Conservation (phyloP, 1,284 basidiomycete species). For the Ustilago shanxiensis region DNA sequence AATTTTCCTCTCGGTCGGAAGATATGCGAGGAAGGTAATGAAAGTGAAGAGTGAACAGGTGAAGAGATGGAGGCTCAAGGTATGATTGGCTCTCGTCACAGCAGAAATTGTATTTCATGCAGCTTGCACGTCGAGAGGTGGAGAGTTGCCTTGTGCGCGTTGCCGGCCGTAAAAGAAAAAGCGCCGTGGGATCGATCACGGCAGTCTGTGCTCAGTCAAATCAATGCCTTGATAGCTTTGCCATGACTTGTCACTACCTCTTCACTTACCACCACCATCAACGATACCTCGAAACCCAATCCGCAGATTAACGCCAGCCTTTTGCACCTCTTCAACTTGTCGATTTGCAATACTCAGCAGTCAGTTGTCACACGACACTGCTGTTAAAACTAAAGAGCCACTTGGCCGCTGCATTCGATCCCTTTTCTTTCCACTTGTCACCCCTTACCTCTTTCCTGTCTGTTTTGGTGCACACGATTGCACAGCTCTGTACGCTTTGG, state of each 20-base stretch:
- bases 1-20: slow-evolving; percentile 23
- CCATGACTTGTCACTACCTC: neutral
- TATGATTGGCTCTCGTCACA: slow-evolving; percentile 25
- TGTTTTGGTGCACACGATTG: slow-evolving; percentile 7
- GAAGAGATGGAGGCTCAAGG: slow-evolving; percentile 16
- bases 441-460: neutral
- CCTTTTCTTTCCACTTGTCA: neutral
- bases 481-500: slow-evolving; percentile 29
- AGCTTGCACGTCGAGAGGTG: slow-evolving; percentile 3
- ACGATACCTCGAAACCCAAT: neutral
- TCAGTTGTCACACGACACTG: neutral
- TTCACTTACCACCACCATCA: slow-evolving; percentile 7
- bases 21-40: slow-evolving; percentile 9
- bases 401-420: neutral
- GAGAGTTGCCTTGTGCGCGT: neutral
- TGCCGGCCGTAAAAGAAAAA: neutral
- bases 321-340: neutral
- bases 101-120: slow-evolving; percentile 6
- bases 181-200: neutral
- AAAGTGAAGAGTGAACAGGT: slow-evolving; percentile 13
- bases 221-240: neutral
- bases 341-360: neutral
- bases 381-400: neutral
- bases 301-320: too few relatives aligned
- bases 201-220: slow-evolving; percentile 9